A percentile compares a stretch with the other conserved stretches of the same genome.
Evolutionary conservation across 2,329 filamentous ascomycete genomes (phyloP).

Genomic region (Penicillium sp.): DNA sequence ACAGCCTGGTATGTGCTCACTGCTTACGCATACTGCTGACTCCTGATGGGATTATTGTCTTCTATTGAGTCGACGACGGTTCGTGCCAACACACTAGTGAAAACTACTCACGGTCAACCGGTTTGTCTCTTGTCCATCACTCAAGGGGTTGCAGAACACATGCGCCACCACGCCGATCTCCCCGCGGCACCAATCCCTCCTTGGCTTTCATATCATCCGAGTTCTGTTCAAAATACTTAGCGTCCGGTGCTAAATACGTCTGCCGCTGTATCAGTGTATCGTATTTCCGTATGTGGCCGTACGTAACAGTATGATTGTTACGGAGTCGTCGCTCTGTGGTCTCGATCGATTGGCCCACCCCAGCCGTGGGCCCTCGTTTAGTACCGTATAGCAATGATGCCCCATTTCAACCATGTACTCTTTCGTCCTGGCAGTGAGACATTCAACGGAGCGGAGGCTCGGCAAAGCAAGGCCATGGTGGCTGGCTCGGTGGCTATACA

Average conservation of each 20-base stretch:
- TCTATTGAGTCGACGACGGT: not conserved
- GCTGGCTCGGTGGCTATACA: not conserved
- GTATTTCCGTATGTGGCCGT: not conserved
- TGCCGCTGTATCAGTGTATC: no score
- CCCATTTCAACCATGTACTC: not conserved
- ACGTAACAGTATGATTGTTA: not conserved
- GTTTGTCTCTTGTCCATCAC: no score
- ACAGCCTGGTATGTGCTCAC: no score
- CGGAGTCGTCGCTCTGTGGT: not conserved
- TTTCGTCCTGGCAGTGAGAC: not conserved
- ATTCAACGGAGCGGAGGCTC: constrained; percentile 1
- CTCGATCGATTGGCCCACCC: constrained; percentile 4
- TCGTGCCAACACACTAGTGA: no score
- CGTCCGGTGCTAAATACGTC: no score
- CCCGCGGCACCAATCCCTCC: constrained; percentile 3
- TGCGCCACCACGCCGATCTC: constrained; percentile 12
- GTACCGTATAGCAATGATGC: not conserved
- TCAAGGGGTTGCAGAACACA: not conserved
- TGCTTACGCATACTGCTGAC: no score
- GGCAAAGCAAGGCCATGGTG: not conserved
- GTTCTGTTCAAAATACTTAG: not conserved
- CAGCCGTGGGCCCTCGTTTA: not conserved
- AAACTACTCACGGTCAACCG: no score
- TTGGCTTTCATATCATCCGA: not conserved
- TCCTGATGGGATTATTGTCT: no score